Evolutionary conservation across 495 filamentous ascomycete genomes (phyloP), one percentile per base, ranked within the genome.

Genomic region (Xylaria telfairii): DNA sequence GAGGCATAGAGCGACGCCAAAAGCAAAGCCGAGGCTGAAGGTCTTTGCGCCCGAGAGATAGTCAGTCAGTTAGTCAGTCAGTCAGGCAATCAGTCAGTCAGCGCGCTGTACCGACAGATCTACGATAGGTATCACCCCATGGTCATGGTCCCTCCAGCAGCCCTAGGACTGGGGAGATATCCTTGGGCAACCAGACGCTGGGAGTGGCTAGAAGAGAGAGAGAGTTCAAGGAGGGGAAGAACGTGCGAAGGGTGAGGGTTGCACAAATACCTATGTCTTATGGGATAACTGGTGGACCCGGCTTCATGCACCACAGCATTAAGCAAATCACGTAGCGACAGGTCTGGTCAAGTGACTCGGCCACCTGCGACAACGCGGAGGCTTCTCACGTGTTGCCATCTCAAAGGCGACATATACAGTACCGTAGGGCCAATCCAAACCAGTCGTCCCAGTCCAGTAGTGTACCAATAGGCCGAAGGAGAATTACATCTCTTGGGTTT

Each of bases 21-120:
- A 65, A 65, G 68, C 47, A 70, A 65, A 57, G 60, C 61, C 68
- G 60, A 70, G 68, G 68, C 68, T 70, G 68, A 70, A n/a, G 39
- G 21, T 26, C 47, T 62, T 64, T 59, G 46, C 51, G 49, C 61
- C 61, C 49, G 39, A 21, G 24, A 65, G 19, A 54, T 13, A 4
- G 34, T 8, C 4, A 4, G 8, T 37, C 4, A 3, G 34, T 37
- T 4, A 37, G 34, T 37, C n/a, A n/a, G n/a, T n/a, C n/a, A n/a
- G n/a, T n/a, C n/a, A n/a, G n/a, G n/a, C n/a, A n/a, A n/a, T n/a
- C n/a, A n/a, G n/a, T n/a, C n/a, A 44, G 53, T 37, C 30, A 68
- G 56, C 66, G 49, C 49, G 30, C 62, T 46, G 39, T 44, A 59
- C 56, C 37, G 56, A 4, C 56, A 32, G 17, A 59, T 59, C 30